Base-by-base conservation (phyloP, 257 asterid species). In the Avicennia marina region DNA sequence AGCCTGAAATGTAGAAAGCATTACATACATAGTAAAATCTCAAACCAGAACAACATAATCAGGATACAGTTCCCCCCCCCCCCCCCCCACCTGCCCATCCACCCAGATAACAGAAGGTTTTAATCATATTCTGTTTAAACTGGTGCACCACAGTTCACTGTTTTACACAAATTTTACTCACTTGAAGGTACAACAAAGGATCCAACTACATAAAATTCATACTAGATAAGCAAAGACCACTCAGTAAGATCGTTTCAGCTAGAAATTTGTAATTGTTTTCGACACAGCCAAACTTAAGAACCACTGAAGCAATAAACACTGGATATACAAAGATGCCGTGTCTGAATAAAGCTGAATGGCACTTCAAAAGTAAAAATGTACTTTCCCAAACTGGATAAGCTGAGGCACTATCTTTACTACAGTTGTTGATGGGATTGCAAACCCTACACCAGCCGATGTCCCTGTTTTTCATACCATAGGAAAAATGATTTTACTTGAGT, bases 401-500 rank as follows among this genome's bases (percentile, higher is more conserved):
- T 88, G 95, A 33, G 98, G 98, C 27, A 88, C 96, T 63, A 88
- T 86, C 78, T 83, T 91, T 36, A 65, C 72, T 69, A 91, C 95
- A 12, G 95, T 85, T 38, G 96, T 81, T 21, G 96, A 88, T 57
- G 98, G 96, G 62, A 91, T 91, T 24, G 95, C 96, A 31, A 91
- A 91, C 45, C 98, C 98, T 7, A 91, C 94, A 43, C 98, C 98
- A 18, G 96, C 96, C 17, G 98, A 91, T 43, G 98, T 85, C 65
- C 98, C 98, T 91, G 80, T 0, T 26, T 66, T 36, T 34, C n/a
- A 50, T 41, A 11, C 4, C 32, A 16, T 8, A 16, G 20, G 42
- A 26, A 41, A 62, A 64, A 40, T 13, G 44, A 36, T 17, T 47
- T 22, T 47, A n/a, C n/a, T n/a, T n/a, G n/a, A n/a, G n/a, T n/a